phyloP scores from a whole-genome alignment of 495 filamentous ascomycete species.

The Penicillium bovifimosum region DNA sequence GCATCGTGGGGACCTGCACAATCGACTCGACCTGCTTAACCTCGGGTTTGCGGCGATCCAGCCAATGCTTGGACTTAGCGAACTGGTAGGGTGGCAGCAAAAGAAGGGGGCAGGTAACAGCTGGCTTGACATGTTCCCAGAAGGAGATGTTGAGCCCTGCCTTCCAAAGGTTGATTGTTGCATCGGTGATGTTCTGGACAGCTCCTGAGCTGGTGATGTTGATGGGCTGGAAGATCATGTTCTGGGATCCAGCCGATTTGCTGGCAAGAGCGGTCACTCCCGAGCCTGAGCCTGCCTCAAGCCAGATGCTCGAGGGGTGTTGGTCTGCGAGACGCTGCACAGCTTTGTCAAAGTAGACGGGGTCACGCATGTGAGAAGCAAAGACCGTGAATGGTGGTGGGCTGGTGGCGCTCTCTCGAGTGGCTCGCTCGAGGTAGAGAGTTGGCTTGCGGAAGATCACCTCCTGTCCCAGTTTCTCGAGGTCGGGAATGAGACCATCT shows the following conservation, averaged over 20 bases:
- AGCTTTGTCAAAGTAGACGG: constrained; percentile 14
- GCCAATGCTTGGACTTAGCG: neutral
- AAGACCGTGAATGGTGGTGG: neutral
- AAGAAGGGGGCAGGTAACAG: too few relatives aligned
- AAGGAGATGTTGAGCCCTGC: neutral
- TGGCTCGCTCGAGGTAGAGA: neutral
- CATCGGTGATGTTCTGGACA: neutral
- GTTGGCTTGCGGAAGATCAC: neutral
- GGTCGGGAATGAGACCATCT: constrained; percentile 30
- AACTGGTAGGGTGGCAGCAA: neutral
- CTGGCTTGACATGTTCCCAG: neutral
- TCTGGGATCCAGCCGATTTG: neutral
- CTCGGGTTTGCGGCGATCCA: neutral
- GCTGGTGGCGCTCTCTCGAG: neutral
- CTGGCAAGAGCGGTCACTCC: constrained; percentile 25
- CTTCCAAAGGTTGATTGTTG: neutral
- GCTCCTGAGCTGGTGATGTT: neutral
- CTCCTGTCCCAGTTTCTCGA: constrained; percentile 22
- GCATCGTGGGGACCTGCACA: neutral
- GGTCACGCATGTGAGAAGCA: constrained; percentile 23
- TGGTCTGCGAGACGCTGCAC: neutral
- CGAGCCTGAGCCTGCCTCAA: constrained; percentile 30
- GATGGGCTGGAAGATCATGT: neutral
- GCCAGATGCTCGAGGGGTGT: constrained; percentile 44
- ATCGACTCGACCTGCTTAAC: neutral